Conservation (phyloP, 108 stramenopile genomes). For the Cyclotella distinguenda region DNA sequence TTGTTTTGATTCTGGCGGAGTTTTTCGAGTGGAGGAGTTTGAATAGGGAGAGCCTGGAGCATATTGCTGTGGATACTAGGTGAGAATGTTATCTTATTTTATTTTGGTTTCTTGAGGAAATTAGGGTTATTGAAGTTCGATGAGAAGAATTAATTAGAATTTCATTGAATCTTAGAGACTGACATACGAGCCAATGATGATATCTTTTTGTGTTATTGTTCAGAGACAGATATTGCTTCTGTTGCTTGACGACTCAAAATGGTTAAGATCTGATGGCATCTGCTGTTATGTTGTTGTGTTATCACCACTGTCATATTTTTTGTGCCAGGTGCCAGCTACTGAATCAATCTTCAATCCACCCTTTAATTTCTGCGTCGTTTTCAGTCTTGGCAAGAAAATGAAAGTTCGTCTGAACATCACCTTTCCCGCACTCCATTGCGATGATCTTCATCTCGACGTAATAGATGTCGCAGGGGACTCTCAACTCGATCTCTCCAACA, state of each 20-base stretch:
- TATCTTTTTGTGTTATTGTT: conserved; percentile 17
- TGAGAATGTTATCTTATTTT: conserved; percentile 9
- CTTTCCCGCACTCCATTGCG: conserved; percentile 92
- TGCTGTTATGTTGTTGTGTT: not conserved
- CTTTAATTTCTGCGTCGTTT: not conserved
- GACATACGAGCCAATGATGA: conserved; percentile 22
- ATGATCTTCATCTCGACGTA: conserved; percentile 94
- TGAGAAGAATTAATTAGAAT: no score
- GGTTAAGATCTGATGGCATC: conserved; percentile 25
- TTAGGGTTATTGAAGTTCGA: not conserved
- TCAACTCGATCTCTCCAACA: conserved; percentile 89
- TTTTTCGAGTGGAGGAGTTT: conserved; percentile 42
- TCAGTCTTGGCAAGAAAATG: conserved; percentile 81
- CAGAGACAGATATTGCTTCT: conserved; percentile 23
- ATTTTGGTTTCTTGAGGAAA: not conserved
- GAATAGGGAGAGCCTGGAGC: conserved; percentile 57
- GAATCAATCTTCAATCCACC: not conserved
- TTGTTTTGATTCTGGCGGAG: conserved; percentile 65
- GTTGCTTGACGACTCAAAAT: conserved; percentile 20
- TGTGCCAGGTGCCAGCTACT: not conserved
- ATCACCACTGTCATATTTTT: not conserved
- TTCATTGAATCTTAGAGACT: no score
- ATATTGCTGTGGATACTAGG: conserved; percentile 75
- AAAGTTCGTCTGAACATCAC: conserved; percentile 94
- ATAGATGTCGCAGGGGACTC: conserved; percentile 99